phyloP scores from a whole-genome alignment of 73 alveolate species.

The Paraurostyla sp. region DNA sequence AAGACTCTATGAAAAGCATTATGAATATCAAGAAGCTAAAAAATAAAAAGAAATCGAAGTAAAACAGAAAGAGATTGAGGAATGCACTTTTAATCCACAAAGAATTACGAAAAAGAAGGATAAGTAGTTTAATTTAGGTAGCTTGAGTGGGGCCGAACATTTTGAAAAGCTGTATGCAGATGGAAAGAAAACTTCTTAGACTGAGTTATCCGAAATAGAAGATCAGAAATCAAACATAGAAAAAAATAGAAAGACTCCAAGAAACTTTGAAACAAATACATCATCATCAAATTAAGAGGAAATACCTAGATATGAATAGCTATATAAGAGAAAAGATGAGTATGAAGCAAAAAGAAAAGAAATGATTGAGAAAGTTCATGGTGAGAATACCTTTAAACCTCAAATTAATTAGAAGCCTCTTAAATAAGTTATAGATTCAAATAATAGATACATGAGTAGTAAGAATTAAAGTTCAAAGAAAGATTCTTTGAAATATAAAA shows the following conservation, averaged over 20 bases:
- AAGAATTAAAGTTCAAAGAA: too few species aligned
- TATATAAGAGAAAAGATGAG: neutral
- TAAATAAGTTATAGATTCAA: too few species aligned
- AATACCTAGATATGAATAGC: neutral
- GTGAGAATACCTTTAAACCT: too few species aligned
- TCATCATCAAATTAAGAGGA: too few species aligned
- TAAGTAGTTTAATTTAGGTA: neutral
- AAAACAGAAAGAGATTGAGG: neutral
- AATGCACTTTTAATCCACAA: neutral
- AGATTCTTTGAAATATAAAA: too few species aligned
- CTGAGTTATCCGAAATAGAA: neutral
- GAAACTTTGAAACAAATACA: neutral
- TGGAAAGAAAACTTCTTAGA: neutral
- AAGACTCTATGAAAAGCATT: conserved; percentile 14
- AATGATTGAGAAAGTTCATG: neutral
- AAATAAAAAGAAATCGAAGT: conserved; percentile 10
- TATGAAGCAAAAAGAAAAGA: neutral
- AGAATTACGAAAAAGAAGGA: conserved; percentile 3
- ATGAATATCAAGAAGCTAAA: neutral
- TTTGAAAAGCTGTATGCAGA: conserved; percentile 2
- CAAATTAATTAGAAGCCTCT: neutral
- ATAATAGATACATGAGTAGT: too few species aligned
- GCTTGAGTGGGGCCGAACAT: neutral
- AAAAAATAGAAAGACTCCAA: neutral
- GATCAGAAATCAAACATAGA: neutral